Conservation (phyloP, 371 early-diverging fungal species). For the Mucor ambiguus region DNA sequence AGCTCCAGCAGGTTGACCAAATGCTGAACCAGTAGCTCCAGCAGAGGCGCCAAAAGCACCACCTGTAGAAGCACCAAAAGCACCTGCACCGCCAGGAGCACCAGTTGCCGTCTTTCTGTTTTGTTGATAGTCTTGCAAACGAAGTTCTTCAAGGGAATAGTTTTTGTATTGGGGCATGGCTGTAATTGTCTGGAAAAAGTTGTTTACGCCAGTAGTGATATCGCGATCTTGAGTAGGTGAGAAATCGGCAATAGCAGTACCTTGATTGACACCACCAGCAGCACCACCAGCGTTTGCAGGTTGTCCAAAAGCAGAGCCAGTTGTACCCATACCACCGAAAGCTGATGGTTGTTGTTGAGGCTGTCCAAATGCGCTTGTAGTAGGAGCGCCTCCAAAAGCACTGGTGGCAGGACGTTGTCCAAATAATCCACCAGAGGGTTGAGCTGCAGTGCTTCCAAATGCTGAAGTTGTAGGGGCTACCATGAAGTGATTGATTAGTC, state of each 20-base stretch:
- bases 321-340: constrained; percentile 38
- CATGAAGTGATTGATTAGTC: constrained; percentile 7
- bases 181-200: constrained; percentile 76
- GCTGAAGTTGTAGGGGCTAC: constrained; percentile 40
- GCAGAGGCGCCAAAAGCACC: constrained; percentile 36
- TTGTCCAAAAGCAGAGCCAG: constrained; percentile 56
- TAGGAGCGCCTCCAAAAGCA: constrained; percentile 27
- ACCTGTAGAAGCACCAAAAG: constrained; percentile 50
- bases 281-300: constrained; percentile 31
- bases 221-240: constrained; percentile 70
- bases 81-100: constrained; percentile 46
- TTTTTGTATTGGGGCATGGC: constrained; percentile 91
- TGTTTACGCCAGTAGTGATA: constrained; percentile 54
- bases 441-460: constrained; percentile 50
- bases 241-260: constrained; percentile 83
- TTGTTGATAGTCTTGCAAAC: constrained; percentile 87
- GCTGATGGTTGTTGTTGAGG: constrained; percentile 29
- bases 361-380: constrained; percentile 37
- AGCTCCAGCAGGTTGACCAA: constrained; percentile 50
- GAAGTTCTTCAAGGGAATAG: constrained; percentile 90
- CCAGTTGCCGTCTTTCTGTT: constrained; percentile 70
- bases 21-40: constrained; percentile 40
- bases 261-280: constrained; percentile 54
- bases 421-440: constrained; percentile 49
- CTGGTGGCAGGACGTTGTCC: constrained; percentile 41